A percentile compares a stretch with the other conserved stretches of the same genome.
Evolutionary conservation across 306 rosid species (phyloP).

Genomic region (Aeschynomene evenia): DNA sequence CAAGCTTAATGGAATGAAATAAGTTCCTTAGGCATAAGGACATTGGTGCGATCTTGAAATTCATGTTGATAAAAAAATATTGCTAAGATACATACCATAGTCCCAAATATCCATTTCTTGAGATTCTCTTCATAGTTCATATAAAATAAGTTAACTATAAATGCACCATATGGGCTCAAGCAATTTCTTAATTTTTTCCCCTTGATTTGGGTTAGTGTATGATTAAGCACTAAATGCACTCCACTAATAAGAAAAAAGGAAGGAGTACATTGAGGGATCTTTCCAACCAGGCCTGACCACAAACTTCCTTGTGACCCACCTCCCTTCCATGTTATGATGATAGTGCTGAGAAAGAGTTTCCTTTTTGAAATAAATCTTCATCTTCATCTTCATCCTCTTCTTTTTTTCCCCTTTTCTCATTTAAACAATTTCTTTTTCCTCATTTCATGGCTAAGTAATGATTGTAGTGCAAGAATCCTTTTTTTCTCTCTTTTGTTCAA

Average conservation of each 20-base stretch:
- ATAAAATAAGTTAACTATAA: not conserved
- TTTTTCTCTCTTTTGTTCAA: constrained; percentile 33
- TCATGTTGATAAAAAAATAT: too few species aligned
- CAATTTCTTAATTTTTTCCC: constrained; percentile 3
- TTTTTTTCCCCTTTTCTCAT: not conserved
- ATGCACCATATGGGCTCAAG: not conserved
- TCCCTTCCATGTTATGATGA: constrained; percentile 53
- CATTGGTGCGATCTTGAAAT: too few species aligned
- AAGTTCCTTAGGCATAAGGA: too few species aligned
- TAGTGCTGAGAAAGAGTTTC: constrained; percentile 19
- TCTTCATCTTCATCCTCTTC: not conserved
- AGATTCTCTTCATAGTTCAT: not conserved
- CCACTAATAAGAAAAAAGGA: constrained; percentile 35
- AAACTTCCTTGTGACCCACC: constrained; percentile 44
- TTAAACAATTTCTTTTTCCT: not conserved
- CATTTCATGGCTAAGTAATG: constrained; percentile 42
- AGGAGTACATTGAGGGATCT: constrained; percentile 35
- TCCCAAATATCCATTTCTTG: not conserved
- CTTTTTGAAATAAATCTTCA: not conserved
- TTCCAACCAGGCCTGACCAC: constrained; percentile 45
- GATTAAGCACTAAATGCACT: constrained; percentile 38
- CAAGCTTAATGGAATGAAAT: too few species aligned
- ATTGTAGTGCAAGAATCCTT: constrained; percentile 44
- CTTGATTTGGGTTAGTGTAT: constrained; percentile 13
- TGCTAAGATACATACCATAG: too few species aligned